These are phyloP conservation scores for Solanum dulcamara DNA, from an alignment of 257 asterid genomes.

Conservation along the genomic window DNA sequence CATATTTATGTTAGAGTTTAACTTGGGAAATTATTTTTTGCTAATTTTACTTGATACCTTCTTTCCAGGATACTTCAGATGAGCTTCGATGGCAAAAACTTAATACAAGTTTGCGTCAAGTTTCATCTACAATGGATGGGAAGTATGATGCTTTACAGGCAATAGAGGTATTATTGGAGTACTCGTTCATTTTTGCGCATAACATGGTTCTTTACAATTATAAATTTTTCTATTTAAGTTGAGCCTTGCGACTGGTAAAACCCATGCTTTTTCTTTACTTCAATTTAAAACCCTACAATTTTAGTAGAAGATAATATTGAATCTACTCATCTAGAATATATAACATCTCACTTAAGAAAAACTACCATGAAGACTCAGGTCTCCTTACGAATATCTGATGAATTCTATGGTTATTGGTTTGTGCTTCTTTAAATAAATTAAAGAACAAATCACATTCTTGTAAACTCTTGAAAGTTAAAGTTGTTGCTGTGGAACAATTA, in stretches of 20 bases:
- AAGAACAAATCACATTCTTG: background rate
- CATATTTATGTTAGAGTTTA: background rate
- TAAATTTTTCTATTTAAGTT: background rate
- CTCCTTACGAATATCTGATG: background rate
- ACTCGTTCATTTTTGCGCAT: background rate
- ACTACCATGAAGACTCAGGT: background rate
- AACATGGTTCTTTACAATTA: background rate
- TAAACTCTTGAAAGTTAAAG: background rate
- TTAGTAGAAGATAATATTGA: background rate
- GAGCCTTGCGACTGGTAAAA: background rate
- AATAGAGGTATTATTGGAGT: constrained; percentile 46
- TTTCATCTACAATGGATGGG: constrained; percentile 80
- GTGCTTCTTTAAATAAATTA: background rate
- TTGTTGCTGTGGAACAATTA: background rate
- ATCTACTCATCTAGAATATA: background rate
- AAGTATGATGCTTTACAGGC: constrained; percentile 55
- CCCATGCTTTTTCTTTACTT: background rate
- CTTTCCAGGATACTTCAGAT: constrained; percentile 72
- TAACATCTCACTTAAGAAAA: background rate
- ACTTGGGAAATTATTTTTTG: background rate
- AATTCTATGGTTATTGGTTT: background rate
- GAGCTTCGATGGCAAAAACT: constrained; percentile 75
- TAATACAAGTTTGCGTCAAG: constrained; percentile 67
- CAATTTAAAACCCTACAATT: background rate
- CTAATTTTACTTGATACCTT: background rate